Evolutionary conservation across 116 monocot genomes (phyloP).

Genomic region (Papilionanthe hybrid): DNA sequence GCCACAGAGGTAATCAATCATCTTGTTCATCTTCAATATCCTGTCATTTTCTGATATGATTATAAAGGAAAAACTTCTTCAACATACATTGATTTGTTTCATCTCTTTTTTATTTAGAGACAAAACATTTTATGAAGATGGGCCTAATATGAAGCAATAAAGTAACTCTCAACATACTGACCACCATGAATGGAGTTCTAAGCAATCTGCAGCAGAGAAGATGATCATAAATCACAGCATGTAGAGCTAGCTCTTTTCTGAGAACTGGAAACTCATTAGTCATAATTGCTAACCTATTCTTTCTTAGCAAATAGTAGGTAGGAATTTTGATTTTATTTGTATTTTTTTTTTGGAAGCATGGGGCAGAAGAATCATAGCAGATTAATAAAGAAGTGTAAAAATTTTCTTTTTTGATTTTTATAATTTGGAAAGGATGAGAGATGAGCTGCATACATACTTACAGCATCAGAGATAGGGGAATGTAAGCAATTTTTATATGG

Average conservation of each 20-base stretch:
- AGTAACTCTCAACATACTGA: neutral
- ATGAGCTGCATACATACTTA: slow-evolving; percentile 4
- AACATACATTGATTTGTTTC: neutral
- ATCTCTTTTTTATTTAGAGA: neutral
- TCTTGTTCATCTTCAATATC: neutral
- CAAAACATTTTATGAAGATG: neutral
- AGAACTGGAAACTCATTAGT: neutral
- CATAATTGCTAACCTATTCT: slow-evolving; percentile 1
- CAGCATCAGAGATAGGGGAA: slow-evolving; percentile 4
- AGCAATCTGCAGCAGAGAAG: neutral
- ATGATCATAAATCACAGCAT: neutral
- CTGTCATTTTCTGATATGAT: neutral
- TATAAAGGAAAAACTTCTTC: no score
- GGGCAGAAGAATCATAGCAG: slow-evolving; percentile 2
- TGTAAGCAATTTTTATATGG: neutral
- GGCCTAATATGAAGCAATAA: neutral
- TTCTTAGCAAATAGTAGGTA: slow-evolving; percentile 4
- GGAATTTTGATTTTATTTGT: neutral
- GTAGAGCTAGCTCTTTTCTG: neutral
- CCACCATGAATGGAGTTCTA: neutral
- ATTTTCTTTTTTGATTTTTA: neutral
- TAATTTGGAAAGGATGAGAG: slow-evolving; percentile 7
- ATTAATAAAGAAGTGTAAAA: neutral
- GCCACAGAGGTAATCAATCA: neutral
- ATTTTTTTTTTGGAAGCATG: slow-evolving; percentile 8